Evolutionary conservation across 495 filamentous ascomycete genomes (phyloP).

Genomic region (Penicillium herquei): DNA sequence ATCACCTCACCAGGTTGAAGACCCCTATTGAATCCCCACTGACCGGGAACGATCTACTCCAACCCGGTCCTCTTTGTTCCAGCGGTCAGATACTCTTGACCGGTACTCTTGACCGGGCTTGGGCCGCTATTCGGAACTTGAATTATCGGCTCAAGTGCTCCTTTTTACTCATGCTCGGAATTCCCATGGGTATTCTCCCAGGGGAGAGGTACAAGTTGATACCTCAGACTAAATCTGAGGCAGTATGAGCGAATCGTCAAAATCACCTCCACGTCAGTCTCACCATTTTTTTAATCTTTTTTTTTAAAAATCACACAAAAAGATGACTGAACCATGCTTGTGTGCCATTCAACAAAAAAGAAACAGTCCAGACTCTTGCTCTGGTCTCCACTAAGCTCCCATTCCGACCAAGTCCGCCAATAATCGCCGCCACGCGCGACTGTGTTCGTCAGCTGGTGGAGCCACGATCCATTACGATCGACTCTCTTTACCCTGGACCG

Average conservation of each 20-base stretch:
- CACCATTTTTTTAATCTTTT: no score
- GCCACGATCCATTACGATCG: slow-evolving; percentile 26
- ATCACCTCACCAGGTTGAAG: slow-evolving; percentile 4
- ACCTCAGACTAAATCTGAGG: no score
- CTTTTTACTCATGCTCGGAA: neutral
- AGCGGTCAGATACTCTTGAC: slow-evolving; percentile 5
- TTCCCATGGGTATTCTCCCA: neutral
- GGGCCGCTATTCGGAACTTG: no score
- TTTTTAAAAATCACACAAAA: no score
- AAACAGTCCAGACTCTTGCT: slow-evolving; percentile 8
- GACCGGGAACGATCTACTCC: slow-evolving; percentile 14
- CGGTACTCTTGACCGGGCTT: no score
- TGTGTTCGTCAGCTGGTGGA: slow-evolving; percentile 33
- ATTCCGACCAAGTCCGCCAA: slow-evolving; percentile 23
- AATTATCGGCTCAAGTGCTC: no score
- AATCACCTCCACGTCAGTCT: no score
- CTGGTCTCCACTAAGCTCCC: slow-evolving; percentile 19
- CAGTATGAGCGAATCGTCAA: no score
- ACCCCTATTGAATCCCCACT: slow-evolving; percentile 6
- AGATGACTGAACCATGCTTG: neutral
- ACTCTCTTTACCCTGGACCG: slow-evolving; percentile 18
- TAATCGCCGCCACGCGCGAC: neutral
- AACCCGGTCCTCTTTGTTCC: slow-evolving; percentile 2
- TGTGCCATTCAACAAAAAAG: slow-evolving; percentile 1
- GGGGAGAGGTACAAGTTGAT: no score